Evolutionary conservation across 1,284 basidiomycete genomes (phyloP), one percentile per base, ranked within the genome.

Genomic region (Hemileia vastatrix): DNA sequence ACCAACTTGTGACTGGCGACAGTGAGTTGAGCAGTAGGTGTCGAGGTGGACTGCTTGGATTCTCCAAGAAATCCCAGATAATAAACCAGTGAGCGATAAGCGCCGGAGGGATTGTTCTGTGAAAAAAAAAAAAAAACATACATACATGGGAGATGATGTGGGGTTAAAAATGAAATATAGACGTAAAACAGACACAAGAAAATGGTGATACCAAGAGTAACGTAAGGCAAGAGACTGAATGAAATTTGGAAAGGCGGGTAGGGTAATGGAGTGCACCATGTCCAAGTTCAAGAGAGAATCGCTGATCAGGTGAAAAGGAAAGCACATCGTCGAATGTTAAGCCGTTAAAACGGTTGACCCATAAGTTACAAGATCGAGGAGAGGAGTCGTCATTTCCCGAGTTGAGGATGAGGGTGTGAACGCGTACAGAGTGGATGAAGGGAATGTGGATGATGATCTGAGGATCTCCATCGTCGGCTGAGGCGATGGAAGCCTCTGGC

Each of bases 11-110:
- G 53, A 13, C 53, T 54, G n/a, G 53, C 60, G 11, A 63, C 60
- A 11, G 44, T 56, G 19, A 63, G 32, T 51, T 63, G 60, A n/a
- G 60, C 55, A n/a, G 60, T 36, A 24, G 60, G 60, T n/a, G 55
- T 54, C 43, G 45, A 44, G 33, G 55, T 63, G 15, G 56, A 49
- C 31, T 63, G 60, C 31, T 63, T 63, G 24, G 56, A 53, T 36
- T 63, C 60, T 18, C 60, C 60, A n/a, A 63, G 44, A 5, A 40
- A 53, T 27, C 60, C 60, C 49, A 63, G 31, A 50, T 50, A 63
- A 45, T 54, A 63, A 9, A 63, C 45, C 5, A 53, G 53, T 43
- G 53, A 54, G 21, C 36, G 21, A 47, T 63, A 27, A 1, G 53
- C 54, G 9, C 53, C 60, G n/a, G 60, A 56, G 24, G 60, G 60